These are phyloP conservation scores for Rhizopogon vesiculosus DNA, from an alignment of 768 basidiomycete species.

Conservation along the genomic window DNA sequence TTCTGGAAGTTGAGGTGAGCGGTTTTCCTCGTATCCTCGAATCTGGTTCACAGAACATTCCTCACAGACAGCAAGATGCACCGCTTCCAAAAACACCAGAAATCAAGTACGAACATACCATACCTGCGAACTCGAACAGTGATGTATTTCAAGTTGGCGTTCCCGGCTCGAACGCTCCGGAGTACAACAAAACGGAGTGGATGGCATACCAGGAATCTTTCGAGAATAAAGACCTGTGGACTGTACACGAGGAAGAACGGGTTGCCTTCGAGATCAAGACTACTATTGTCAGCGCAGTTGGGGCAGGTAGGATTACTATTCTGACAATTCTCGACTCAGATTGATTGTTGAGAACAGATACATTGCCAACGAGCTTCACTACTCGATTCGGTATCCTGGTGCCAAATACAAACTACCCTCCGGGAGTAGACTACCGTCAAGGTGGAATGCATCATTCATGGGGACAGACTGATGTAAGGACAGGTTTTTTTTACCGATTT, in stretches of 20 bases:
- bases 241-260: slow-evolving; percentile 14
- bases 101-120: background rate
- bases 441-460: background rate
- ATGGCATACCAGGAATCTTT: background rate
- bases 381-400: slow-evolving; percentile 10
- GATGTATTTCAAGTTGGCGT: background rate
- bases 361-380: background rate
- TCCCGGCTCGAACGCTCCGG: too few relatives aligned
- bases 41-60: background rate
- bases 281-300: background rate
- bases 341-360: background rate
- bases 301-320: background rate
- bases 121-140: background rate
- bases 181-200: background rate
- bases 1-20: background rate
- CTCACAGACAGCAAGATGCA: background rate
- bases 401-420: slow-evolving; percentile 17
- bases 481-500: background rate
- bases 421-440: slow-evolving; percentile 4
- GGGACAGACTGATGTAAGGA: background rate
- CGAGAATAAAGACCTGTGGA: slow-evolving; percentile 10
- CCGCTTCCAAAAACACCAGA: background rate
- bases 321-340: slow-evolving; percentile 1
- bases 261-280: slow-evolving; percentile 11
- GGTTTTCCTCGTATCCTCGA: background rate